These are phyloP conservation scores for Rosellinia necatrix DNA, from an alignment of 2,329 filamentous ascomycete genomes.

Conservation along the genomic window DNA sequence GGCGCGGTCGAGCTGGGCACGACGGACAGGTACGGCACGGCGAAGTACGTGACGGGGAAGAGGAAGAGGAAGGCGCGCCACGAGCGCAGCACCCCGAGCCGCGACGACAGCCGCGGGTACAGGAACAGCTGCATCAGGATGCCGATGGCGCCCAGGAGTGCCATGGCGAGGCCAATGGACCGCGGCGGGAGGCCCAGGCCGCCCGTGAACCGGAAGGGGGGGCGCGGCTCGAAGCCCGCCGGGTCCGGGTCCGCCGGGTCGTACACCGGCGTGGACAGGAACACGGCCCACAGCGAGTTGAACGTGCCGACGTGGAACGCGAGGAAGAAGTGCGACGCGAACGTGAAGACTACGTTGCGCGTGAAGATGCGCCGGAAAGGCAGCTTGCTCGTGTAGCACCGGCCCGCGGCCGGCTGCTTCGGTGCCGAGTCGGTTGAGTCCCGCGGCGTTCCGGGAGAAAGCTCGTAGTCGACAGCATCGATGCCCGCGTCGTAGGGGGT, in stretches of 20 bases:
- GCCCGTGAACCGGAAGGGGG: constrained; percentile 70
- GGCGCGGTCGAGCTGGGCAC: constrained; percentile 57
- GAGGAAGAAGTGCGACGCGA: constrained; percentile 71
- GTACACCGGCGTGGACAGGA: constrained; percentile 72
- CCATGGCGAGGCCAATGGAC: constrained; percentile 77
- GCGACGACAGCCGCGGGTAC: constrained; percentile 69
- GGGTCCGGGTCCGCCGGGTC: constrained; percentile 44
- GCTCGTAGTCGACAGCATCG: constrained; percentile 37
- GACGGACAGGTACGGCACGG: constrained; percentile 72
- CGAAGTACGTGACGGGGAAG: constrained; percentile 71
- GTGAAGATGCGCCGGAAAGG: constrained; percentile 61
- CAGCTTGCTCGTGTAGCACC: constrained; percentile 52
- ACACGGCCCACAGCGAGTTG: constrained; percentile 76
- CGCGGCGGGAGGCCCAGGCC: constrained; percentile 75
- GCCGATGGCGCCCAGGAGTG: constrained; percentile 76
- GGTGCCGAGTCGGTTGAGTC: constrained; percentile 25
- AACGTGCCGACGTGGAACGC: constrained; percentile 77
- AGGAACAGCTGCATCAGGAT: constrained; percentile 72
- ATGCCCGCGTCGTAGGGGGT: constrained; percentile 38
- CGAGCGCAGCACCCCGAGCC: constrained; percentile 69
- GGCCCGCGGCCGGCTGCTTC: constrained; percentile 24
- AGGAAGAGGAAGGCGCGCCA: constrained; percentile 71
- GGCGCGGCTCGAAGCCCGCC: constrained; percentile 41
- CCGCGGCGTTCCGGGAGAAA: constrained; percentile 34
- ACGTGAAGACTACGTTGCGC: constrained; percentile 56